These are phyloP conservation scores for Ustilago esculenta DNA, from an alignment of 1,284 basidiomycete genomes.

Conservation along the genomic window DNA sequence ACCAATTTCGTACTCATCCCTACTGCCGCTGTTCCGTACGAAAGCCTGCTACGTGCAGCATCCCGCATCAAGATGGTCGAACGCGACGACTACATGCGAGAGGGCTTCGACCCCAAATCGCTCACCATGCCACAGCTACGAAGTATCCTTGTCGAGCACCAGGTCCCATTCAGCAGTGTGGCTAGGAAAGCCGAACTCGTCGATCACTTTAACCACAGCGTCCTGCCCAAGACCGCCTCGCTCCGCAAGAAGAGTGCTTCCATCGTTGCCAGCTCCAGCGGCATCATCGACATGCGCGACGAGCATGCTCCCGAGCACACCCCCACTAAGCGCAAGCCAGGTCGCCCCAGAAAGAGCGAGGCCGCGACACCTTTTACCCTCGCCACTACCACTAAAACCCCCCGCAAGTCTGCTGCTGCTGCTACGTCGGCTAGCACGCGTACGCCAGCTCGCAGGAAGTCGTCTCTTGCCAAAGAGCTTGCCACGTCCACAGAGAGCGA, in stretches of 20 bases:
- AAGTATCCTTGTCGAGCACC: conserved; percentile 82
- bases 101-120: conserved; percentile 80
- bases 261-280: conserved; percentile 62
- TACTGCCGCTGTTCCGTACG: neutral
- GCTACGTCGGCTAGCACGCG: neutral
- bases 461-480: conserved; percentile 19
- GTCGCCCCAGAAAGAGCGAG: conserved; percentile 41
- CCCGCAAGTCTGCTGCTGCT: conserved; percentile 13
- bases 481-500: conserved; percentile 21
- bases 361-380: conserved; percentile 21
- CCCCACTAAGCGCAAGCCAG: conserved; percentile 39
- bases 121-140: conserved; percentile 84
- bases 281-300: conserved; percentile 69
- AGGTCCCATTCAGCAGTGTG: conserved; percentile 78
- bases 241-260: conserved; percentile 73
- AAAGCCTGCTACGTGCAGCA: too few relatives aligned
- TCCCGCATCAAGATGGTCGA: conserved; percentile 46
- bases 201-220: conserved; percentile 76
- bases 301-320: conserved; percentile 27
- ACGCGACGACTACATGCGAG: conserved; percentile 75
- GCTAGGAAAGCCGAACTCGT: conserved; percentile 88
- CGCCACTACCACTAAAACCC: conserved; percentile 6
- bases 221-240: conserved; percentile 38
- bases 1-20: neutral
- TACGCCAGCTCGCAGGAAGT: conserved; percentile 35